These are phyloP conservation scores for Rosa persica DNA, from an alignment of 306 rosid species.

Conservation along the genomic window DNA sequence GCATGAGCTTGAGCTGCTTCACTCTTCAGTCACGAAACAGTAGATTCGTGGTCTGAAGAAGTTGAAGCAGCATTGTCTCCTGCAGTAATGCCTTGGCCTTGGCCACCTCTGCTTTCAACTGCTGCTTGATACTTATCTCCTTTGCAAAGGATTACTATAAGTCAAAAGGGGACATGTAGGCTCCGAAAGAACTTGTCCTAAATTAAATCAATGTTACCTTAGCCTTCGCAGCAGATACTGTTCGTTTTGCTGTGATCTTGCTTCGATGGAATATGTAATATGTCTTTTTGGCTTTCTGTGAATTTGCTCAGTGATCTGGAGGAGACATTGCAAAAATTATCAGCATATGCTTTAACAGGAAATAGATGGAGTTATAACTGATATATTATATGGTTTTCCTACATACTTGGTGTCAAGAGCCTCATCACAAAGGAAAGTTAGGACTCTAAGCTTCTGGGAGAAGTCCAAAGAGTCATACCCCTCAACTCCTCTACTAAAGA, in stretches of 20 bases:
- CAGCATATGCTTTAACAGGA: not conserved
- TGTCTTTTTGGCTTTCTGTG: not conserved
- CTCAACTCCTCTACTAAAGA: not conserved
- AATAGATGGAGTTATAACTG: too few relatives aligned
- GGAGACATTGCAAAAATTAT: not conserved
- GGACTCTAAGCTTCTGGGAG: not conserved
- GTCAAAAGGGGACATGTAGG: not conserved
- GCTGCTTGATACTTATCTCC: constrained; percentile 35
- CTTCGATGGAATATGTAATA: too few relatives aligned
- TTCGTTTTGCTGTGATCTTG: too few relatives aligned
- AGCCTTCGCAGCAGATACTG: not conserved
- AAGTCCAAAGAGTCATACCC: not conserved
- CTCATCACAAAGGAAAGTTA: not conserved
- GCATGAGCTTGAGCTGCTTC: constrained; percentile 52
- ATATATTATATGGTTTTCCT: not conserved
- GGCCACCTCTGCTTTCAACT: constrained; percentile 40
- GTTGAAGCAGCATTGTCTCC: constrained; percentile 28
- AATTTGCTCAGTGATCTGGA: not conserved
- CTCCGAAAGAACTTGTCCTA: not conserved
- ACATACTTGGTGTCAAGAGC: not conserved
- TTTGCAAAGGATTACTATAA: constrained; percentile 4
- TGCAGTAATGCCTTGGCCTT: not conserved
- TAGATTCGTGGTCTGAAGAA: constrained; percentile 29
- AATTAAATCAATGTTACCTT: not conserved
- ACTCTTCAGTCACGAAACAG: constrained; percentile 39